Percentiles rank a stretch among this genome's conserved stretches.
Conservation (phyloP, 805 yeast genomes). For the Ascoidea tarda region DNA sequence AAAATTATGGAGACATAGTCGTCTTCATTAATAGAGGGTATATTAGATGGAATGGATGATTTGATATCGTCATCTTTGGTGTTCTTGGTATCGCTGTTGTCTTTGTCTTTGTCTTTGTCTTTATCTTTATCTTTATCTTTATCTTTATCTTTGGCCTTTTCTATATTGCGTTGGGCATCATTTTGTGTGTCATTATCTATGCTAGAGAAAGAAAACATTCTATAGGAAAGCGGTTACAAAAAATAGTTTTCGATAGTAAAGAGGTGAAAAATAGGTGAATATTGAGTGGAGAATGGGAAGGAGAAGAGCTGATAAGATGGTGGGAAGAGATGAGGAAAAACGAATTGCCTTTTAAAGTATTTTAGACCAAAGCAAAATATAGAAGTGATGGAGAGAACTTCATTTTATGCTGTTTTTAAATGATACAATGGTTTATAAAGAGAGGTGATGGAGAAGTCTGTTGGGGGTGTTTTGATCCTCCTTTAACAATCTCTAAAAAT, state of each 20-base stretch:
- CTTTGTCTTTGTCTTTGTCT: background rate
- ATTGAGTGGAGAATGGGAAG: background rate
- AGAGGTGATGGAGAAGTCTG: background rate
- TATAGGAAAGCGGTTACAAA: background rate
- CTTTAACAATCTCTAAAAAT: background rate
- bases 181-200: too few relatives aligned
- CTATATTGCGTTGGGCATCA: background rate
- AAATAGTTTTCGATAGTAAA: too few relatives aligned
- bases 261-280: too few relatives aligned
- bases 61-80: too few relatives aligned
- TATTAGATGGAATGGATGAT: too few relatives aligned
- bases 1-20: background rate
- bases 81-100: background rate
- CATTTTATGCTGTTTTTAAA: background rate
- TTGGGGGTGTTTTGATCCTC: background rate
- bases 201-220: too few relatives aligned
- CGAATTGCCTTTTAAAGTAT: too few relatives aligned
- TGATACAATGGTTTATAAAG: background rate
- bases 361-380: background rate
- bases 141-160: background rate
- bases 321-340: background rate
- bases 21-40: background rate
- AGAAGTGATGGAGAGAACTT: background rate
- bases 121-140: too few relatives aligned
- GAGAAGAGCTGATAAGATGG: background rate